phyloP scores from a whole-genome alignment of 345 rosid species.

The Populus deltoides region DNA sequence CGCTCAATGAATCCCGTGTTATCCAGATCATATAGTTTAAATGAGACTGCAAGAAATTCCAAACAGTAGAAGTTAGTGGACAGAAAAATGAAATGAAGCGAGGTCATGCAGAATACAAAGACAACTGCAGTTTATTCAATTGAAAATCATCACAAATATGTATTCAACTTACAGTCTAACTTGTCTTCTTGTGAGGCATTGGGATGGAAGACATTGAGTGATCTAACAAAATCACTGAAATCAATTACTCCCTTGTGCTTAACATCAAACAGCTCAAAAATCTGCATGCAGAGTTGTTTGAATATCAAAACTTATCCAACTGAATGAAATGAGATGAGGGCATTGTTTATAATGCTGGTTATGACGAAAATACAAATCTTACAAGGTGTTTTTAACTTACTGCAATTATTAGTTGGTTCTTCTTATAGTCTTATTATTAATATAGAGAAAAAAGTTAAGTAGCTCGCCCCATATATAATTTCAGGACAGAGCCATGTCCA shows the following conservation, averaged over 20 bases:
- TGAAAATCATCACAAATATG: neutral
- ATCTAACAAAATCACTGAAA: constrained; percentile 89
- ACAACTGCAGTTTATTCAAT: neutral
- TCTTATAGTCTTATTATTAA: neutral
- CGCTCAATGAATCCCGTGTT: constrained; percentile 91
- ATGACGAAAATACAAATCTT: neutral
- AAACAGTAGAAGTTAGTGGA: neutral
- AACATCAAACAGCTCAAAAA: constrained; percentile 89
- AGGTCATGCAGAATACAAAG: neutral
- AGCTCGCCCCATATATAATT: neutral
- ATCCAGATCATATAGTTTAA: constrained; percentile 91
- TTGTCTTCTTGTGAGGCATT: constrained; percentile 76
- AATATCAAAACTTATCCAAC: neutral
- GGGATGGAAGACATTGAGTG: constrained; percentile 90
- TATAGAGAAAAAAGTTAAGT: neutral
- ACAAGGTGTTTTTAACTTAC: neutral
- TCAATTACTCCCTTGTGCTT: constrained; percentile 89
- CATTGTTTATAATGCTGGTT: neutral
- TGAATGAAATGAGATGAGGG: neutral
- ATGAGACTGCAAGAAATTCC: constrained; percentile 65
- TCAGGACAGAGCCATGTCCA: neutral
- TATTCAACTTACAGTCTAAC: constrained; percentile 68
- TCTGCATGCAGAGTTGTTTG: constrained; percentile 44
- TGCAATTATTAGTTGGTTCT: neutral
- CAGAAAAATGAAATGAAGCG: neutral